Evolutionary conservation across 2,329 filamentous ascomycete genomes (phyloP).

Genomic region (Monilinia aucupariae): DNA sequence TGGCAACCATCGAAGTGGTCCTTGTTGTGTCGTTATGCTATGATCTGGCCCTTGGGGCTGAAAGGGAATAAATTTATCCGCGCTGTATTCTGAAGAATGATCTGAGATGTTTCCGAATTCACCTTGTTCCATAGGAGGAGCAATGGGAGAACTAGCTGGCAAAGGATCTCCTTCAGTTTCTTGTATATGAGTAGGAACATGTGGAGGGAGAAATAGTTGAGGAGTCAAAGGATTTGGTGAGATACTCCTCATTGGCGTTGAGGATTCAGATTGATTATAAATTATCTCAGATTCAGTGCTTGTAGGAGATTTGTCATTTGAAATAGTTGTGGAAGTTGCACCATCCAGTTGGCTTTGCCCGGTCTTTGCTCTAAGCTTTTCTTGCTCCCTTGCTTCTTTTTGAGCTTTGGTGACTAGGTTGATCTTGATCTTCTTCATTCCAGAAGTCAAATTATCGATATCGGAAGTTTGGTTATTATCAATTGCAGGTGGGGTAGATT

Average conservation of each 20-base stretch:
- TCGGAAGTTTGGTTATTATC: slow-evolving; percentile 31
- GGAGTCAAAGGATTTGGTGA: slow-evolving; percentile 23
- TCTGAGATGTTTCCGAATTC: slow-evolving; percentile 12
- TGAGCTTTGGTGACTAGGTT: slow-evolving; percentile 53
- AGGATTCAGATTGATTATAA: neutral
- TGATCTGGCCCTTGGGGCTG: slow-evolving; percentile 50
- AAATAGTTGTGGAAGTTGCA: slow-evolving; percentile 17
- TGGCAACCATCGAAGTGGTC: slow-evolving; percentile 47
- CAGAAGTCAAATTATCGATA: slow-evolving; percentile 50
- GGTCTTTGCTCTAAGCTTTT: slow-evolving; percentile 12
- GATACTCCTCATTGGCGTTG: slow-evolving; percentile 12
- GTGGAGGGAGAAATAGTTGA: slow-evolving; percentile 18
- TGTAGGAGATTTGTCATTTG: slow-evolving; percentile 8
- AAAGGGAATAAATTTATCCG: slow-evolving; percentile 48
- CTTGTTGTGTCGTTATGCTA: slow-evolving; percentile 36
- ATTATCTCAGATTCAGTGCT: neutral
- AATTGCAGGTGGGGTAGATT: slow-evolving; percentile 14
- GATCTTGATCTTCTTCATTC: slow-evolving; percentile 59
- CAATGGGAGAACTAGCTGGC: slow-evolving; percentile 27
- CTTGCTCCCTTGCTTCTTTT: slow-evolving; percentile 46
- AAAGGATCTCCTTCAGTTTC: slow-evolving; percentile 25
- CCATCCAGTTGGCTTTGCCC: slow-evolving; percentile 14
- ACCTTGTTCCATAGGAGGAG: slow-evolving; percentile 4
- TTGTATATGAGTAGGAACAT: slow-evolving; percentile 21
- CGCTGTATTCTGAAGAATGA: slow-evolving; percentile 16